Conservation (phyloP, 1,139 yeast species). For the Suhomyces chickasaworum region DNA sequence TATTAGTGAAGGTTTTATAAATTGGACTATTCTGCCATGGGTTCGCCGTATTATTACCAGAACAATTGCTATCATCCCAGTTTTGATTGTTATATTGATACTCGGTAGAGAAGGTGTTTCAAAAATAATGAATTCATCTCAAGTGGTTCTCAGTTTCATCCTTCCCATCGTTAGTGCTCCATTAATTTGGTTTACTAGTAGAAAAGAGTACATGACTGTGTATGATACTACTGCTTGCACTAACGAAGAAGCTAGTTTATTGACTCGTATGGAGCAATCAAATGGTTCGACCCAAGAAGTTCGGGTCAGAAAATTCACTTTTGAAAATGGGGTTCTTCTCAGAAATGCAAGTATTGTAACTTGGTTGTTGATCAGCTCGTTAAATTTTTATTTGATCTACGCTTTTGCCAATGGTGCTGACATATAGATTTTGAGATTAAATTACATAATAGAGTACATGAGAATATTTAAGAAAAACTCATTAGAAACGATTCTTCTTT, state of each 20-base stretch:
- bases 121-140: constrained; percentile 70
- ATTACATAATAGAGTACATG: constrained; percentile 14
- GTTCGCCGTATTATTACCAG: constrained; percentile 70
- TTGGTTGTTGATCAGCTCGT: constrained; percentile 70
- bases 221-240: constrained; percentile 23
- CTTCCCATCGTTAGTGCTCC: constrained; percentile 80
- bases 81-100: constrained; percentile 59
- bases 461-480: background rate
- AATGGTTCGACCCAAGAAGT: constrained; percentile 10
- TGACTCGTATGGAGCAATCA: constrained; percentile 8
- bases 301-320: constrained; percentile 28
- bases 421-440: constrained; percentile 32
- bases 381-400: constrained; percentile 71
- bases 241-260: constrained; percentile 16
- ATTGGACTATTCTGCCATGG: constrained; percentile 80
- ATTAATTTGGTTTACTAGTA: constrained; percentile 71
- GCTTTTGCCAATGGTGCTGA: constrained; percentile 75
- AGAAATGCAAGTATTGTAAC: constrained; percentile 58
- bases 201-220: constrained; percentile 61
- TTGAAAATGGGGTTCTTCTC: constrained; percentile 66
- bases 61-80: constrained; percentile 70
- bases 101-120: constrained; percentile 69
- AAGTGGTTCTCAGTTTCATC: constrained; percentile 70
- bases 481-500: constrained; percentile 33
- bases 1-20: constrained; percentile 79